Evolutionary conservation across 345 rosid genomes (phyloP), one percentile per base, ranked within the genome.

Genomic region (Corchorus capsularis): DNA sequence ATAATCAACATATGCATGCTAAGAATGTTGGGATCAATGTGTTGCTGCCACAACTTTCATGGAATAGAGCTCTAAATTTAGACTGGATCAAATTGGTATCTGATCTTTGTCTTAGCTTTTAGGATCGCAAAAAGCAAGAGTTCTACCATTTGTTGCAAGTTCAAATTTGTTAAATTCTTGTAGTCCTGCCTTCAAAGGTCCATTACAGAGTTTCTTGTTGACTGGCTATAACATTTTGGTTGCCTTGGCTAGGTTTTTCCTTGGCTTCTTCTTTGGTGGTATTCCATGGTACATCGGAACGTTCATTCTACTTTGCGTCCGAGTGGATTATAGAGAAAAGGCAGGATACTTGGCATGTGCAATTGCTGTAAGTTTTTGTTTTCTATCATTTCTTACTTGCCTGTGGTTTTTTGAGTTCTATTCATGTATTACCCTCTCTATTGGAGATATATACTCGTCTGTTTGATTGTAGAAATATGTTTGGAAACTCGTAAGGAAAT

Each of bases 211-310:
- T 9, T 46, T 20, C 39, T 67, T 47, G 11, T 68, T 50, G 34
- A 16, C 55, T 62, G 39, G 22, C 72, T n/a, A 7, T 41, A 43
- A 19, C 20, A 47, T 0, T 64, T 73, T 71, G 63, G 45, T 57
- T 77, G 50, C 74, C 57, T 43, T 75, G 66, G 52, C 61, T 35
- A 94, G 98, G 90, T 91, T 94, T 86, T 52, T 91, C 14, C 45
- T 80, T 74, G 98, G 97, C 19, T 94, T 94, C 89, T 85, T 92
- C 84, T 82, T 94, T 16, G 98, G 94, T 59, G 96, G 96, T 35
- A 75, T 92, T 57, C 96, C 98, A 8, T 94, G 98, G 98, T 90
- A 94, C 63, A 66, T 90, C 37, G 98, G 96, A 63, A 81, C 94
- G 46, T 82, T 89, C 71, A 75, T 94, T 63, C 80, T 88, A 41